These are phyloP conservation scores for Gomphus bonarii DNA, from an alignment of 1,284 basidiomycete genomes.

Conservation along the genomic window DNA sequence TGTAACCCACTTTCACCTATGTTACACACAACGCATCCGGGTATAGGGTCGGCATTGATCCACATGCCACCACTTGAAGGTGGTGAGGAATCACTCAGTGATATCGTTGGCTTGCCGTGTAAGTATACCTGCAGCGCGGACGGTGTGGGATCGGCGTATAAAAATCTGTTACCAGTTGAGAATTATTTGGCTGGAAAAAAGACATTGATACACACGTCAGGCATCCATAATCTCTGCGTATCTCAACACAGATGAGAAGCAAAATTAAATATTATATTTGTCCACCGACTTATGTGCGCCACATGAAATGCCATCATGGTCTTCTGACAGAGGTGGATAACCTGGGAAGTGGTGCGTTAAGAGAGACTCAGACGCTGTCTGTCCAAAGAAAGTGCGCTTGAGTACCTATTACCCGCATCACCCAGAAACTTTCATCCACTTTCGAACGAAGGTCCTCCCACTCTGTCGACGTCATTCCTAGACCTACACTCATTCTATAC, in stretches of 20 bases:
- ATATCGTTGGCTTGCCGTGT: constrained; percentile 26
- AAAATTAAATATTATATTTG: background rate
- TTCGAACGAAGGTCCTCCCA: constrained; percentile 53
- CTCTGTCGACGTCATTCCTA: constrained; percentile 62
- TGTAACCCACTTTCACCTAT: constrained; percentile 68
- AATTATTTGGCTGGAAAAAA: background rate
- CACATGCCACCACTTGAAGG: constrained; percentile 37
- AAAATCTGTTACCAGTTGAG: constrained; percentile 37
- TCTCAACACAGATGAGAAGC: constrained; percentile 9
- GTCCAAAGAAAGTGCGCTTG: constrained; percentile 12
- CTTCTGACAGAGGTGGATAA: constrained; percentile 73
- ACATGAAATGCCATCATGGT: constrained; percentile 72
- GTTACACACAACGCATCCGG: constrained; percentile 72
- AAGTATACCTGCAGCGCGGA: constrained; percentile 76
- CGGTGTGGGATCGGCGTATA: constrained; percentile 69
- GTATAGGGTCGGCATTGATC: constrained; percentile 72
- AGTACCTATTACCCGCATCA: constrained; percentile 70
- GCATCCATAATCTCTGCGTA: constrained; percentile 70
- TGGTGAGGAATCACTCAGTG: background rate
- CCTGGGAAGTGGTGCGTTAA: constrained; percentile 30
- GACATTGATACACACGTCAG: constrained; percentile 46
- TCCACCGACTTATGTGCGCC: constrained; percentile 65
- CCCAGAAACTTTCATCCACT: constrained; percentile 80
- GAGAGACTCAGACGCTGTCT: no score
- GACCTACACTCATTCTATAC: constrained; percentile 64